Evolutionary conservation across 2,329 filamentous ascomycete species (phyloP), one percentile per base, ranked within the genome.

Genomic region (Coniochaeta ligniaria): DNA sequence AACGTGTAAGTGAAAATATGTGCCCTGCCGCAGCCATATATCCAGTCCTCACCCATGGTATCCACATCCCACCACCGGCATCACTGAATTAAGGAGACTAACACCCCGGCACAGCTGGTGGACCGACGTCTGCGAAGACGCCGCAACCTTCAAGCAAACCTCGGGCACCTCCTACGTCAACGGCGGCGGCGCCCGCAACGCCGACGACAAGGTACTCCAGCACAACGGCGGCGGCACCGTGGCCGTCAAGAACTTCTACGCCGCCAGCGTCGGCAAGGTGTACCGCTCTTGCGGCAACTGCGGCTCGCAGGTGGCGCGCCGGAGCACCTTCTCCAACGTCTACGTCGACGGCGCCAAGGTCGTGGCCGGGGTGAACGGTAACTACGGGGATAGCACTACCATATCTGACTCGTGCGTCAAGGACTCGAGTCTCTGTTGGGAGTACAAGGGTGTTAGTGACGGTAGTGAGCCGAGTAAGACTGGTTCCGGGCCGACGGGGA

Each of bases 201-300:
- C 73, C 9, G 61, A 63, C 0, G 74, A 75, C 62, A 76, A 76
- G 63, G 69, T 75, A 28, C 63, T 75, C 22, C 74, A 76, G 65
- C 72, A 74, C 66, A 76, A 75, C 64, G 74, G 73, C 56, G 69
- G 63, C 38, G 74, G 74, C 58, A 74, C 71, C 9, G 60, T 72
- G 11, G 60, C 64, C 54, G 65, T 73, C 60, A 70, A 71, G 62
- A 67, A 75, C 69, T 81, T 78, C 66, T 75, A 72, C 52, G 75
- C 75, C 60, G 71, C 72, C 62, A 70, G 73, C 63, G 76, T 76
- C 45, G 78, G 78, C 47, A 80, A 80, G 63, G 68, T 80, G 22
- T 79, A 79, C 67, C 74, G 78, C 60, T 73, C 71, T 24, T 80
- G 78, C 66, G 78, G 78, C 57, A 80, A 82, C 72, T 82, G 79